phyloP scores from a whole-genome alignment of 2,329 filamentous ascomycete genomes.

The Westerdykella ornata region DNA sequence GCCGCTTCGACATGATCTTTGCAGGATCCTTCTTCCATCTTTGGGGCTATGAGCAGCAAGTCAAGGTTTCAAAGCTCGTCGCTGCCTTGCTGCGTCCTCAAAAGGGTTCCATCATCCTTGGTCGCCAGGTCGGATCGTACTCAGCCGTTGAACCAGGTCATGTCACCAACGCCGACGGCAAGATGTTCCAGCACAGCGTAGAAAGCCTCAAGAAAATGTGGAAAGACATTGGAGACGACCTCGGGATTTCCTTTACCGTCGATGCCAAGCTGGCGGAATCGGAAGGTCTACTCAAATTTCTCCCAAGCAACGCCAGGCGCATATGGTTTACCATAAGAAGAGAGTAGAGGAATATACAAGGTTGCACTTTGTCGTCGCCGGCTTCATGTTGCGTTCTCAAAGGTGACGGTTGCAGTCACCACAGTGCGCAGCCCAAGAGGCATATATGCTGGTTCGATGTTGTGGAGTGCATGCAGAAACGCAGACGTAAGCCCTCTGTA shows the following conservation, averaged over 20 bases:
- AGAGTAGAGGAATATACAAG: slow-evolving; percentile 10
- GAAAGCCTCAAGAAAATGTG: slow-evolving; percentile 35
- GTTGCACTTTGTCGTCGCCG: slow-evolving; percentile 5
- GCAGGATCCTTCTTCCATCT: slow-evolving; percentile 40
- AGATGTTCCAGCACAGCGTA: slow-evolving; percentile 30
- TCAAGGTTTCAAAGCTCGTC: slow-evolving; percentile 30
- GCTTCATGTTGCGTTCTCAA: slow-evolving; percentile 1
- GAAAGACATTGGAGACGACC: slow-evolving; percentile 32
- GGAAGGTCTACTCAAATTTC: slow-evolving; percentile 7
- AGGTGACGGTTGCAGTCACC: slow-evolving; percentile 7
- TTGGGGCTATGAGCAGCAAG: slow-evolving; percentile 32
- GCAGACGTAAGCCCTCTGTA: slow-evolving; percentile 20
- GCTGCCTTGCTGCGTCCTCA: slow-evolving; percentile 31
- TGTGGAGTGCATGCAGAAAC: slow-evolving; percentile 6
- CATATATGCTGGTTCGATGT: slow-evolving; percentile 4
- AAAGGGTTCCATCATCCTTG: slow-evolving; percentile 46
- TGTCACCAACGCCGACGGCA: slow-evolving; percentile 9
- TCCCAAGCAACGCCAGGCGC: slow-evolving; percentile 12
- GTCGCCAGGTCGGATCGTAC: slow-evolving; percentile 44
- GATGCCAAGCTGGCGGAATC: slow-evolving; percentile 13
- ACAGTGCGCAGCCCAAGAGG: slow-evolving; percentile 4
- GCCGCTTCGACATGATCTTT: slow-evolving; percentile 37
- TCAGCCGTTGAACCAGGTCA: slow-evolving; percentile 14
- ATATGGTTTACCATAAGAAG: slow-evolving; percentile 19
- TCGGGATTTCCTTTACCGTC: slow-evolving; percentile 22